Evolutionary conservation across 2,329 filamentous ascomycete species (phyloP).

Genomic region (Penicillium janthinellum): DNA sequence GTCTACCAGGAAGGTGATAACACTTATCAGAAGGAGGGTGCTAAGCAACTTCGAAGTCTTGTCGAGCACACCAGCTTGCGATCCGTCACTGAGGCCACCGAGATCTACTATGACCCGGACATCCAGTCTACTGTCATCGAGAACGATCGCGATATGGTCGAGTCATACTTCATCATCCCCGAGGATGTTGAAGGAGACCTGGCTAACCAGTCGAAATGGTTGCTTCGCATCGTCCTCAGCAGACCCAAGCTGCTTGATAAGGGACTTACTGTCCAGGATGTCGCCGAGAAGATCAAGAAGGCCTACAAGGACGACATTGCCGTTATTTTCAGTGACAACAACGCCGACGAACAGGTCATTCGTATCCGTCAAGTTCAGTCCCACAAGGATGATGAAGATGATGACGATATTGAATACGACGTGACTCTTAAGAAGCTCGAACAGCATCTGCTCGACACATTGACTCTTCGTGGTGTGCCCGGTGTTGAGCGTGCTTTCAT

Average conservation of each 20-base stretch:
- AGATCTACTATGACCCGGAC: constrained; percentile 97
- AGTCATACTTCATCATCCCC: constrained; percentile 93
- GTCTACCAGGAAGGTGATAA: constrained; percentile 73
- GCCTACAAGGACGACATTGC: constrained; percentile 83
- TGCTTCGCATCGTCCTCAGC: constrained; percentile 89
- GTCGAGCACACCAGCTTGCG: constrained; percentile 95
- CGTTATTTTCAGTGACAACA: constrained; percentile 97
- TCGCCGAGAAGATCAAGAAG: constrained; percentile 85
- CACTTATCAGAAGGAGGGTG: constrained; percentile 70
- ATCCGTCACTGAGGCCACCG: constrained; percentile 85
- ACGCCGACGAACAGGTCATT: constrained; percentile 91
- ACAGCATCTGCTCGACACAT: constrained; percentile 83
- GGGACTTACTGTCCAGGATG: constrained; percentile 84
- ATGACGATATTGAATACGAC: constrained; percentile 77
- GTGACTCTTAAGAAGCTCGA: constrained; percentile 91
- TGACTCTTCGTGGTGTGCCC: constrained; percentile 86
- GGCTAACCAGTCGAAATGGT: constrained; percentile 81
- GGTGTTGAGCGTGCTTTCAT: constrained; percentile 92
- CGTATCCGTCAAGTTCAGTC: constrained; percentile 79
- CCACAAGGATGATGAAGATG: constrained; percentile 73
- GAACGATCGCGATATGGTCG: constrained; percentile 89
- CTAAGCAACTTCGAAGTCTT: constrained; percentile 80
- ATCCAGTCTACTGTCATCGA: constrained; percentile 82
- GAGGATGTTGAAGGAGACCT: constrained; percentile 71
- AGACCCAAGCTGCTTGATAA: constrained; percentile 93